Evolutionary conservation across 495 filamentous ascomycete genomes (phyloP), one percentile per base, ranked within the genome.

Genomic region (Aspergillus hancockii): DNA sequence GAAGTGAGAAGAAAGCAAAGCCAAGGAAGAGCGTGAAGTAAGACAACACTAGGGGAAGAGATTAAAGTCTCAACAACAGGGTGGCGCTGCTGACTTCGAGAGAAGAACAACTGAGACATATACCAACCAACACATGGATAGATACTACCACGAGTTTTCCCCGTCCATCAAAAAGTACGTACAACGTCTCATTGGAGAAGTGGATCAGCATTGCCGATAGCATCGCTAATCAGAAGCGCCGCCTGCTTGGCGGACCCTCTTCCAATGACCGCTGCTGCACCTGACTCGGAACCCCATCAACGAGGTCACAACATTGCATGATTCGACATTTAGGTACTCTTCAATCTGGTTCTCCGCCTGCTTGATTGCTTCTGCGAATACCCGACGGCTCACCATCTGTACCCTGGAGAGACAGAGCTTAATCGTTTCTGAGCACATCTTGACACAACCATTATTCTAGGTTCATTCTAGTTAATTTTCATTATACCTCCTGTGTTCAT

Each of bases 191-290:
- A 13, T 4, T 40, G 12, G 16, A n/a, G n/a, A n/a, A n/a, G 16
- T 40, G 36, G 36, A 40, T 2, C 16, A n/a, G 9, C 36, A 40
- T 9, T 13, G 10, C 16, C 9, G 12, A 40, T n/a, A 10, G 19
- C 22, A n/a, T 22, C 43, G 19, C 43, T 9, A 47, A 47, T 47
- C 43, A 47, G 43, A 47, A 23, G 43, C 43, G 43, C 23, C 21
- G 21, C 22, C 43, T 47, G 19, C 43, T 47, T 47, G 43, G 43
- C 43, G 43, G 43, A 19, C 19, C 43, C 16, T 16, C 43, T 47
- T 47, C 43, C 43, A 47, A 47, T 47, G 43, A 47, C 43, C 43
- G 12, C n/a, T n/a, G n/a, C n/a, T n/a, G n/a, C 43, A 47, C 43
- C 19, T 47, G 43, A 47, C 43, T n/a, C n/a, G n/a, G 13, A 23